phyloP scores from a whole-genome alignment of 306 rosid species.

The Phaseolus lunatus region DNA sequence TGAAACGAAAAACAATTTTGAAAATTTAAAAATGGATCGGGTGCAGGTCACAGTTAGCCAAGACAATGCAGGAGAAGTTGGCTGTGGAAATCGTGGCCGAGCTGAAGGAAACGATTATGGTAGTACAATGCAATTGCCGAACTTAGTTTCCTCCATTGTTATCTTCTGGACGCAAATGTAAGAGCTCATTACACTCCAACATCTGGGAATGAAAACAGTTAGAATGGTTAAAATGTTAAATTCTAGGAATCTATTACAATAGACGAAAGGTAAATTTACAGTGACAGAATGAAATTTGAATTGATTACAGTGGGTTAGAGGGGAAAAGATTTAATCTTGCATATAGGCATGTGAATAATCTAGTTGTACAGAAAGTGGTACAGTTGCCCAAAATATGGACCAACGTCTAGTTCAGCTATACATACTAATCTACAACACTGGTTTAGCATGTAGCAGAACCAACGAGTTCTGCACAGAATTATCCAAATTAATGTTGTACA shows the following conservation, averaged over 20 bases:
- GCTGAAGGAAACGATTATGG: no score
- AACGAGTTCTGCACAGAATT: slow-evolving; percentile 26
- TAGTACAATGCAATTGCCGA: no score
- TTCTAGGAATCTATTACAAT: background rate
- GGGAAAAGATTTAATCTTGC: background rate
- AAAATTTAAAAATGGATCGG: no score
- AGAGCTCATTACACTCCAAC: no score
- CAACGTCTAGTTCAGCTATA: background rate
- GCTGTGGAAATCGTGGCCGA: no score
- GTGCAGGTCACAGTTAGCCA: no score
- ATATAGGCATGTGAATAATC: slow-evolving; percentile 11
- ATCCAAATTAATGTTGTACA: slow-evolving; percentile 6
- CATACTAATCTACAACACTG: slow-evolving; percentile 34
- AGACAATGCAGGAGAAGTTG: no score
- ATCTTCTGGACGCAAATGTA: no score
- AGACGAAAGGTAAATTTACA: background rate
- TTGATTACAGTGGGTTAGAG: background rate
- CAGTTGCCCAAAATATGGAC: slow-evolving; percentile 4
- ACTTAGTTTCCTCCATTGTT: no score
- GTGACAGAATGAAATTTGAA: background rate
- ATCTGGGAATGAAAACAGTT: no score
- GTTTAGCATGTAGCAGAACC: slow-evolving; percentile 34
- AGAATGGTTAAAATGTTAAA: background rate
- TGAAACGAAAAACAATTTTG: no score
- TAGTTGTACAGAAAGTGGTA: slow-evolving; percentile 29